Base-by-base conservation (phyloP, 1,284 basidiomycete genomes). In the Tilletia caries region DNA sequence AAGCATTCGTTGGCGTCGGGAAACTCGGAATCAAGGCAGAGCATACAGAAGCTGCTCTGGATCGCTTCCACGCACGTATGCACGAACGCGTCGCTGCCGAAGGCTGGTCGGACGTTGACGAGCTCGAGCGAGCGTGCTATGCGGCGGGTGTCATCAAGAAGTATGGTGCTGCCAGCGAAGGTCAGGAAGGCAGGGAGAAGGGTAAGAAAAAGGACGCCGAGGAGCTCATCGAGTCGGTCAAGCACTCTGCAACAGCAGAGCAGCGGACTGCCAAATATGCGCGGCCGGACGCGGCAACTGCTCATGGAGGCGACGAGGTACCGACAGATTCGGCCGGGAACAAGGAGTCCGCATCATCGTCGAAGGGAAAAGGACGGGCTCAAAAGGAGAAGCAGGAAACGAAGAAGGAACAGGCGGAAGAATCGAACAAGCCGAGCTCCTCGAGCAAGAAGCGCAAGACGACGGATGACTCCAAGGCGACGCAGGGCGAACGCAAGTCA, bases 101-200 rank as follows among this genome's bases (percentile, higher is more conserved):
- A 62, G 58, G 58, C 10, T 62, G 58, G 58, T 13, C 27, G 29
- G 58, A 37, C 29, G 29, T 62, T 32, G 58, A 62, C 18, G 58
- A 62, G 58, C 58, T 62, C 4, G 58, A 62, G 23, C 58, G 58
- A 0, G 58, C 58, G 18, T 62, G 58, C 58, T 62, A 15, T 23
- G 58, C 58, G 27, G 58, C 32, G 2, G 58, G 58, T 15, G 18
- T 62, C 32, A 33, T 62, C 32, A 20, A 34, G 32, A 62, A 34
- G 23, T 62, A 62, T 34, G 58, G 58, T 6, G 5, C 29, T 29
- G 18, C 27, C 18, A 32, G 13, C 12, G 58, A 50, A 23, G 50
- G 66, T 23, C 33, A 48, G 58, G n/a, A 50, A 23, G 29, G 29
- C 25, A 25, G 58, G 25, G 43, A 60, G 66, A 48, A 67, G 43